Base-by-base conservation (phyloP, 1,284 basidiomycete genomes). In the Uromyces viciae-fabae region DNA sequence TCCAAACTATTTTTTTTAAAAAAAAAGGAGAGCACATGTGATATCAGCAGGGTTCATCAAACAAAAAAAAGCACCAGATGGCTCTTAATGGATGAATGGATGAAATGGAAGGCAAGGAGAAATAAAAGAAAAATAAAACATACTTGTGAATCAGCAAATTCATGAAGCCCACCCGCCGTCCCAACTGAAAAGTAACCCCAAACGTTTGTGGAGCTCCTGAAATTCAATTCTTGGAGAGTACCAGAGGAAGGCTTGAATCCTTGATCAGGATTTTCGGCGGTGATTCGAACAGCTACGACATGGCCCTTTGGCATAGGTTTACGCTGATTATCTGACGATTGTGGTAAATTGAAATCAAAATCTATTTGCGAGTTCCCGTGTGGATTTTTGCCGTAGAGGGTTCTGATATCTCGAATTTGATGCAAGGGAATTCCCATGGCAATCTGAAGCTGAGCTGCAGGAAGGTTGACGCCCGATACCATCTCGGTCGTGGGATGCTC, bases 211-310 rank as follows among this genome's bases (percentile, higher is more conserved):
- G 93, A 97, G 49, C 95, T 98, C 77, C 97, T 92, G 92, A 99
- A 99, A 88, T 99, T 99, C 85, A 99, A 93, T 87, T 99, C 97
- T 86, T 98, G 95, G 17, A 99, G 89, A 60, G 93, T 92, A 84
- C 97, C 97, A 19, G 94, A 96, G 9, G 96, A 98, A 2, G 97
- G 97, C 88, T 99, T 99, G 90, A 99, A 99, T n/a, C 97, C 97
- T 22, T 96, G 96, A 85, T 99, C 97, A 31, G 97, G 97, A 87
- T 99, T 99, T 88, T 99, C 97, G 62, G 96, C 96, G 4, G 97
- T 99, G 87, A 99, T 99, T 86, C 97, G 95, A 84, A 98, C 97
- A 66, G 97, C 97, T 83, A 99, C 93, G 84, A 99, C 97, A 86
- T 99, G 97, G 46, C 97, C 97, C 87, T 98, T 98, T 82, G 97